Conservation (phyloP, 108 stramenopile genomes). For the Pseudonitzschia pungens region DNA sequence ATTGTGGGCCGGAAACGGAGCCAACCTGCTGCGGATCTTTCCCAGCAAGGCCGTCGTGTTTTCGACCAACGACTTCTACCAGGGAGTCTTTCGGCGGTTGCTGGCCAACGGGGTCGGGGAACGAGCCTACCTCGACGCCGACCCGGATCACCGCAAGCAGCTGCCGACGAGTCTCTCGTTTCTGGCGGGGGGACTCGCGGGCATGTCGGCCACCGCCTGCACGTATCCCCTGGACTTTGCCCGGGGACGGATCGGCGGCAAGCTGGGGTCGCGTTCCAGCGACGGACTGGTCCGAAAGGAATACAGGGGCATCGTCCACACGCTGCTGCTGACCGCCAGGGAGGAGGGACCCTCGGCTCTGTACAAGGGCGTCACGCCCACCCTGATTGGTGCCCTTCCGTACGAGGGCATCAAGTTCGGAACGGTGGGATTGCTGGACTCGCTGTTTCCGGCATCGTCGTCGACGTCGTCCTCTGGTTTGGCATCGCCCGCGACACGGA, state of each 20-base stretch:
- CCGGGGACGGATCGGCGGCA: slow-evolving; percentile 82
- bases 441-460: slow-evolving; percentile 57
- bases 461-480: not conserved
- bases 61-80: slow-evolving; percentile 76
- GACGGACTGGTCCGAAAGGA: slow-evolving; percentile 42
- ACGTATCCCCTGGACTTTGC: slow-evolving; percentile 90
- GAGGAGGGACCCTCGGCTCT: slow-evolving; percentile 84
- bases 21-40: slow-evolving; percentile 86
- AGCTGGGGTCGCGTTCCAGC: slow-evolving; percentile 43
- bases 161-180: slow-evolving; percentile 57
- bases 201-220: slow-evolving; percentile 75
- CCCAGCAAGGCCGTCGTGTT: slow-evolving; percentile 86
- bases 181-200: slow-evolving; percentile 80
- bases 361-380: slow-evolving; percentile 84
- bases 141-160: slow-evolving; percentile 10
- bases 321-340: slow-evolving; percentile 57
- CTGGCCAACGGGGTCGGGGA: not conserved
- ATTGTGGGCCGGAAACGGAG: slow-evolving; percentile 90
- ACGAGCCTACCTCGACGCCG: not conserved
- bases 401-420: slow-evolving; percentile 94
- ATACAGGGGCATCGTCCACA: slow-evolving; percentile 77
- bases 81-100: slow-evolving; percentile 35
- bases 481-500: slow-evolving; percentile 39
- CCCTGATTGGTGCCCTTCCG: slow-evolving; percentile 83
- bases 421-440: slow-evolving; percentile 83